Base-by-base conservation (phyloP, 371 early-diverging fungal species). In the Funneliformis caledonium region DNA sequence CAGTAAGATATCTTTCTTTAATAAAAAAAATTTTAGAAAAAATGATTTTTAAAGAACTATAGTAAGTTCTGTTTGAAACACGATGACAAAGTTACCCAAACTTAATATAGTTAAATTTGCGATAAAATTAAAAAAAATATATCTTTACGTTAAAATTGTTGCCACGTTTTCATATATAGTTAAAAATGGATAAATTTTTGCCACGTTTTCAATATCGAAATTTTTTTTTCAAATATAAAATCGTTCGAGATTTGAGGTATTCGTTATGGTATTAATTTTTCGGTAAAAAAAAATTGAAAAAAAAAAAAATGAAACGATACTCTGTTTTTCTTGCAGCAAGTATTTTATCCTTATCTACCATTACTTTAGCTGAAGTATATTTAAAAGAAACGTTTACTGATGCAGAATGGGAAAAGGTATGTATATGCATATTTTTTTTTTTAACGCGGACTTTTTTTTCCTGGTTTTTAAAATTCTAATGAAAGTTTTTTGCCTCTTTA, bases 311-410 rank as follows among this genome's bases (percentile, higher is more conserved):
- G 69, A 69, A 43, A 43, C 16, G n/a, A n/a, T 45, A n/a, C 2
- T 8, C 37, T n/a, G 22, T 69, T 69, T n/a, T 69, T 69, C n/a
- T 69, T 22, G 69, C 43, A 4, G 3, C n/a, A 5, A 43, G 69
- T 69, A 42, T 69, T 69, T 43, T 69, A 42, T 9, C 47, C 10
- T 45, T 69, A 43, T 42, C 69, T 2, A n/a, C 37, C 9, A 14
- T 69, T 45, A 22, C 45, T 45, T 69, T 45, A 45, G 94, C 90
- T 76, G 89, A 94, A 84, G 91, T 94, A 78, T 96, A 93, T 90
- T 91, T 95, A 80, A 90, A 95, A 86, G 97, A 97, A 87, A 93
- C 93, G 78, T 97, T 97, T 84, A 88, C 90, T 79, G 89, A 92
- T 83, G 87, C 86, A 76, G 88, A 86, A 62, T 91, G 91, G 92